These are phyloP conservation scores for Penicillium parvum DNA, from an alignment of 495 filamentous ascomycete species.

Conservation along the genomic window DNA sequence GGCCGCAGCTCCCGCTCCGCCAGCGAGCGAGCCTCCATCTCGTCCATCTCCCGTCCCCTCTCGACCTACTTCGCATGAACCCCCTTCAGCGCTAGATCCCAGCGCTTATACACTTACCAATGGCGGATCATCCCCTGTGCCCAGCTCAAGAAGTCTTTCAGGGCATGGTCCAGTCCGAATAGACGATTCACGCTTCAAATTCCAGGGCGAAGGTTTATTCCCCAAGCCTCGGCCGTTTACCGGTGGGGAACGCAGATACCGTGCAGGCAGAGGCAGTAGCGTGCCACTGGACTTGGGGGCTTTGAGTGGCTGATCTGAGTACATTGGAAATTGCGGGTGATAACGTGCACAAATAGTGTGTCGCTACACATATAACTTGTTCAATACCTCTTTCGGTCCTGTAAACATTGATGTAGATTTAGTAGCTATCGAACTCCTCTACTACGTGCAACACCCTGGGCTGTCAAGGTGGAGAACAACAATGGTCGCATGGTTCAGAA, in stretches of 20 bases:
- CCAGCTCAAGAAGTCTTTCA: slow-evolving; percentile 25
- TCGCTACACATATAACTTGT: slow-evolving; percentile 18
- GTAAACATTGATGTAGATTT: neutral
- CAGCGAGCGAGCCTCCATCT: slow-evolving; percentile 40
- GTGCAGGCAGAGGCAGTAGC: slow-evolving; percentile 88
- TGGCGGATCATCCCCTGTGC: slow-evolving; percentile 38
- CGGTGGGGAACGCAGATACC: slow-evolving; percentile 69
- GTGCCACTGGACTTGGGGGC: slow-evolving; percentile 80
- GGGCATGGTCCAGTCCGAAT: slow-evolving; percentile 52
- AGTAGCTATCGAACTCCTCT: slow-evolving; percentile 1
- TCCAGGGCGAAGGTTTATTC: slow-evolving; percentile 73
- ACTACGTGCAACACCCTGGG: too few relatives aligned
- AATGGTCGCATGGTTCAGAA: too few relatives aligned
- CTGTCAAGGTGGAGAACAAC: too few relatives aligned
- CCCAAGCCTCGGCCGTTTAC: slow-evolving; percentile 79
- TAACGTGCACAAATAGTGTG: slow-evolving; percentile 28
- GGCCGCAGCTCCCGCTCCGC: slow-evolving; percentile 43
- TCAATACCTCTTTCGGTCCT: neutral
- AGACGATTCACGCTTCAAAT: slow-evolving; percentile 81
- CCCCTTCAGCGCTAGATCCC: slow-evolving; percentile 62
- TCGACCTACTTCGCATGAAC: slow-evolving; percentile 35
- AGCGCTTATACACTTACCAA: slow-evolving; percentile 72
- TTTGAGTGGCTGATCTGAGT: slow-evolving; percentile 27
- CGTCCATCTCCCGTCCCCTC: slow-evolving; percentile 51
- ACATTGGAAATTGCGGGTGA: slow-evolving; percentile 24